phyloP scores from a whole-genome alignment of 495 filamentous ascomycete species.

The Jackrogersella minutella region DNA sequence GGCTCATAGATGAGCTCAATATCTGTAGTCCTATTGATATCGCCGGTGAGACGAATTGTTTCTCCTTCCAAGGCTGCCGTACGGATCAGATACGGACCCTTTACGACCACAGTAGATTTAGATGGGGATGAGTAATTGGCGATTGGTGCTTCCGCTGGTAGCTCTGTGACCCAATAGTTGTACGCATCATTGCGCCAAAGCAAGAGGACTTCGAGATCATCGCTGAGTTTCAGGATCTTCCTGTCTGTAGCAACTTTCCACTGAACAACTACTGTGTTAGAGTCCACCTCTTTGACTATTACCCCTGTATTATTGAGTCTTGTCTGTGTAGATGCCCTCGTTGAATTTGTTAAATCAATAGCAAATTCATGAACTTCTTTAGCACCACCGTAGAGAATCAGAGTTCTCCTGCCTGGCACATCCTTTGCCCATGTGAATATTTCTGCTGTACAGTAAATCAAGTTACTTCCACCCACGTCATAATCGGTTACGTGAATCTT shows the following conservation, averaged over 20 bases:
- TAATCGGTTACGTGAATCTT: constrained; percentile 80
- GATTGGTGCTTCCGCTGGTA: constrained; percentile 40
- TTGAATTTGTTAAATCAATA: constrained; percentile 43
- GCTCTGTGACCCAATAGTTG: constrained; percentile 74
- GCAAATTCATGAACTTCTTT: constrained; percentile 75
- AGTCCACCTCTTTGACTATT: constrained; percentile 57
- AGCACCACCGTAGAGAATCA: constrained; percentile 75
- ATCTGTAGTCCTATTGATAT: constrained; percentile 71
- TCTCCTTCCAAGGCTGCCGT: constrained; percentile 61
- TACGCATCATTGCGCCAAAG: constrained; percentile 71
- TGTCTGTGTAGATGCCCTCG: constrained; percentile 31
- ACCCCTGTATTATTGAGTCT: constrained; percentile 51
- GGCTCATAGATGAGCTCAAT: constrained; percentile 71
- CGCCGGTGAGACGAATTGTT: constrained; percentile 67
- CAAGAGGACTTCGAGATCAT: constrained; percentile 55
- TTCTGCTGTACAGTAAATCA: constrained; percentile 79
- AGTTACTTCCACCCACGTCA: constrained; percentile 64
- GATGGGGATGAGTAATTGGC: constrained; percentile 21
- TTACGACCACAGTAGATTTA: constrained; percentile 63
- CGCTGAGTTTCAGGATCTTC: constrained; percentile 59
- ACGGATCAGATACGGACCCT: constrained; percentile 76
- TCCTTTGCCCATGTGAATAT: constrained; percentile 63
- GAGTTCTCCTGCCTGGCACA: constrained; percentile 47
- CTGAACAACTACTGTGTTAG: constrained; percentile 41
- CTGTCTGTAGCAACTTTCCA: constrained; percentile 24